Base-by-base conservation (phyloP, 352 stramenopile genomes). In the Pythium brachiatum region DNA sequence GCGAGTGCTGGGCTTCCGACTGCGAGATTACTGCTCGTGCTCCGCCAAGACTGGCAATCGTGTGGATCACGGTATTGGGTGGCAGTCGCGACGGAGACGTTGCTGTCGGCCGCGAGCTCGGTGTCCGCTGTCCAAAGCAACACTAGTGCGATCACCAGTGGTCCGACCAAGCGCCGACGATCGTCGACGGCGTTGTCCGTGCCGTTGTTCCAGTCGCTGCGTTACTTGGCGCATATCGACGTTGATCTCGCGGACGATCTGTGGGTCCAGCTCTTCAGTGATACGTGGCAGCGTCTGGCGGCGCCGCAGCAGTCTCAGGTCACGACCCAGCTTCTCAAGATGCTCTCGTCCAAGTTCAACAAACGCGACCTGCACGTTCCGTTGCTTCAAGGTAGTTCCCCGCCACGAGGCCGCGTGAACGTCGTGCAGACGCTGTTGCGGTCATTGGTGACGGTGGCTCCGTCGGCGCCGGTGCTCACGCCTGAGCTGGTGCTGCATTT, bases 331-430 rank as follows among this genome's bases (percentile, higher is more conserved):
- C 55, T 96, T 27, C 66, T 88, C 51, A 93, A 89, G 61, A 80
- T 91, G 47, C 58, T 96, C 11, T 87, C 88, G 46, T 92, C 83
- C 29, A 92, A 92, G 62, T 96, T 94, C 72, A 92, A 95, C 64
- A 90, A 92, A 43, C 84, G 87, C 20, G 85, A 96, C 51, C 66
- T 96, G 0, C 86, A 90, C 38, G 72, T 94, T 21, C 88, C 86
- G 36, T 62, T 92, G 2, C 71, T 69, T 36, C 48, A 63, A 15
- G 55, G 53, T 34, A 61, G 39, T 26, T 52, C 44, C 0, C 50
- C 61, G 1, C 53, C 61, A 8, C 53, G 62, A 18, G 62, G 62
- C 12, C 62, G 86, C 9, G 89, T 84, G 3, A 96, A 96, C 62
- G 81, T 89, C 2, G 84, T 96, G 36, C 87, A 96, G 72, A 93